phyloP scores from a whole-genome alignment of 2,329 filamentous ascomycete genomes.

The Calonectria naviculata region DNA sequence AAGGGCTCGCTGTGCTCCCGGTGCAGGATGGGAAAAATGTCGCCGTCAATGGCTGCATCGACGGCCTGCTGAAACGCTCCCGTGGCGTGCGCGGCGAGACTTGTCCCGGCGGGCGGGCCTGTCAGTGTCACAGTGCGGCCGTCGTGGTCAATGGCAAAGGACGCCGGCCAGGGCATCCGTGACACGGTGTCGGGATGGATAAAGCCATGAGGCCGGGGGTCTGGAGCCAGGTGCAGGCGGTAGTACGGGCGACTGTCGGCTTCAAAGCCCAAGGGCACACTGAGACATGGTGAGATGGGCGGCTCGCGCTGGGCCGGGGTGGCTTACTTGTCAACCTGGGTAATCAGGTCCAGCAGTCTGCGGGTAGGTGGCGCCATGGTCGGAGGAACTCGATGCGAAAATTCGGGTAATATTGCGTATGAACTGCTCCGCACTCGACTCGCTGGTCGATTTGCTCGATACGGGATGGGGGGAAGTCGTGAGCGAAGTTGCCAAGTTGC shows the following conservation, averaged over 20 bases:
- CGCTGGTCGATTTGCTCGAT: background rate
- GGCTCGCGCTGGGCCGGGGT: background rate
- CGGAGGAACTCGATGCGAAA: conserved; percentile 13
- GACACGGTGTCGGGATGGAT: conserved; percentile 57
- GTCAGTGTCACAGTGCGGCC: conserved; percentile 46
- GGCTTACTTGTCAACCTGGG: conserved; percentile 55
- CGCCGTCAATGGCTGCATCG: conserved; percentile 48
- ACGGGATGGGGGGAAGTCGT: background rate
- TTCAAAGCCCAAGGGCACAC: conserved; percentile 59
- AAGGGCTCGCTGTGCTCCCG: conserved; percentile 56
- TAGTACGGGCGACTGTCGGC: conserved; percentile 53
- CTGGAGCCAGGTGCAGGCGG: conserved; percentile 56
- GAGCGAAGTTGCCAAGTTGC: background rate
- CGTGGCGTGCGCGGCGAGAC: conserved; percentile 47
- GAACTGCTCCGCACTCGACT: background rate
- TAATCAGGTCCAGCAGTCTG: conserved; percentile 51
- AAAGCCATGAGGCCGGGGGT: conserved; percentile 61
- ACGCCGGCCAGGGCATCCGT: conserved; percentile 58
- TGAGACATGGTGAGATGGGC: conserved; percentile 33
- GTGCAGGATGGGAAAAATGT: conserved; percentile 52
- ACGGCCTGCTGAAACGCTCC: conserved; percentile 53
- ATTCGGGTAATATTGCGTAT: background rate
- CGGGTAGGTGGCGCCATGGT: conserved; percentile 28
- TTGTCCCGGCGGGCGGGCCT: conserved; percentile 33
- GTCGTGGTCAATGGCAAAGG: conserved; percentile 50